Percentiles rank a stretch among this genome's conserved stretches.
These are phyloP conservation scores for Saccharomyces cerevisiae DNA, from an alignment of 805 yeast species.

Conservation along the genomic window DNA sequence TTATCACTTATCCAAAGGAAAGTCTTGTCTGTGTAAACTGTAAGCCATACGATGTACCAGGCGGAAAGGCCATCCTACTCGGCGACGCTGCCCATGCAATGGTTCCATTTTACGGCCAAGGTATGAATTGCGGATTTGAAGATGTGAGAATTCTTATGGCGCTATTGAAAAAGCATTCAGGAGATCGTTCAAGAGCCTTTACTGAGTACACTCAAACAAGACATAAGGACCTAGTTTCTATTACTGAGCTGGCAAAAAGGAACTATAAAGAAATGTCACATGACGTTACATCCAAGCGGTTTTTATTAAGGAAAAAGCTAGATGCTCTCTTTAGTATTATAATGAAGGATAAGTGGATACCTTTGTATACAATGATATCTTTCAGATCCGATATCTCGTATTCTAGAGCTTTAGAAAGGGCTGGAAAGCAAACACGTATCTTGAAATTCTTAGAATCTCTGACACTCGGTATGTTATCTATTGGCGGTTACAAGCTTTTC, in stretches of 20 bases:
- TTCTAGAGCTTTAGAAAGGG: constrained; percentile 52
- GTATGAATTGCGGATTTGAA: constrained; percentile 93
- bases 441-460: constrained; percentile 27
- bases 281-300: constrained; percentile 55
- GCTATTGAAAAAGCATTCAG: constrained; percentile 33
- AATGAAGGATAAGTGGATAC: constrained; percentile 64
- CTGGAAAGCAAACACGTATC: constrained; percentile 46
- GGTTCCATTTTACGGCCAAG: constrained; percentile 98
- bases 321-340: constrained; percentile 57
- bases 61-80: constrained; percentile 51
- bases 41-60: constrained; percentile 57
- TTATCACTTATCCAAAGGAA: constrained; percentile 59
- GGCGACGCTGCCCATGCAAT: constrained; percentile 96
- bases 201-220: constrained; percentile 46
- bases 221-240: constrained; percentile 62
- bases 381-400: constrained; percentile 79
- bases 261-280: constrained; percentile 86
- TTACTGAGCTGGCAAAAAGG: constrained; percentile 66
- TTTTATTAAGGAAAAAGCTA: constrained; percentile 54
- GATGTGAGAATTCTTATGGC: constrained; percentile 66
- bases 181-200: constrained; percentile 44
- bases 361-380: constrained; percentile 86
- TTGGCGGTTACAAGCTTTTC: constrained; percentile 3
- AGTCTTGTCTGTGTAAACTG: constrained; percentile 67
- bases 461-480: constrained; percentile 4